Conservation (phyloP, 2,329 filamentous ascomycete genomes). For the Aspergillus luchuensis region DNA sequence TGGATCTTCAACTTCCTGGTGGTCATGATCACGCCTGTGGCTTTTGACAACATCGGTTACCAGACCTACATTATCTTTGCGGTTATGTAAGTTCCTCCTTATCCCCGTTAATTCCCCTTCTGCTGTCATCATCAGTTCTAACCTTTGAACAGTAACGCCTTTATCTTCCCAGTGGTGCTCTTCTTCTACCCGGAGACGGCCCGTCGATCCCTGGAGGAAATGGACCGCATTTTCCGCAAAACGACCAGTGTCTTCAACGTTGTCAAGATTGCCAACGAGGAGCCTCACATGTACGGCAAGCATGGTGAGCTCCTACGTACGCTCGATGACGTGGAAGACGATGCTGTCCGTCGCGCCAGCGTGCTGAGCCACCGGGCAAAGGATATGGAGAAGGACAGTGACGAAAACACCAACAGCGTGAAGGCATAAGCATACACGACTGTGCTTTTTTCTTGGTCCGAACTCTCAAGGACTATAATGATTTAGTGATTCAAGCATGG, state of each 20-base stretch:
- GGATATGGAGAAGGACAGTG: constrained; percentile 19
- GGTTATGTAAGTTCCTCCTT: constrained; percentile 47
- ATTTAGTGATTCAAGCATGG: neutral
- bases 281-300: constrained; percentile 61
- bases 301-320: constrained; percentile 59
- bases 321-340: constrained; percentile 51
- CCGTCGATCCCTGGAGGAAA: constrained; percentile 65
- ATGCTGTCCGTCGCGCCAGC: constrained; percentile 39
- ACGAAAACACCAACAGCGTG: constrained; percentile 20
- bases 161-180: constrained; percentile 59
- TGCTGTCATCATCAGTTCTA: constrained; percentile 7
- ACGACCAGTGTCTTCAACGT: constrained; percentile 53
- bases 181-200: constrained; percentile 65
- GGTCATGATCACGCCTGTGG: constrained; percentile 66
- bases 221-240: constrained; percentile 68
- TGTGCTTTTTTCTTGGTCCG: neutral
- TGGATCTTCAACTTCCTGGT: constrained; percentile 67
- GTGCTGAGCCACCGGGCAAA: constrained; percentile 24
- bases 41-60: constrained; percentile 58
- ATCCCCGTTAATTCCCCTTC: neutral
- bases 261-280: constrained; percentile 52
- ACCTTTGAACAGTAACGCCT: constrained; percentile 47
- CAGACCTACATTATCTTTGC: constrained; percentile 60
- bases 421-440: constrained; percentile 9
- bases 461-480: neutral